phyloP scores from a whole-genome alignment of 768 basidiomycete species.

The Rhodosporidiobolus sp. region DNA sequence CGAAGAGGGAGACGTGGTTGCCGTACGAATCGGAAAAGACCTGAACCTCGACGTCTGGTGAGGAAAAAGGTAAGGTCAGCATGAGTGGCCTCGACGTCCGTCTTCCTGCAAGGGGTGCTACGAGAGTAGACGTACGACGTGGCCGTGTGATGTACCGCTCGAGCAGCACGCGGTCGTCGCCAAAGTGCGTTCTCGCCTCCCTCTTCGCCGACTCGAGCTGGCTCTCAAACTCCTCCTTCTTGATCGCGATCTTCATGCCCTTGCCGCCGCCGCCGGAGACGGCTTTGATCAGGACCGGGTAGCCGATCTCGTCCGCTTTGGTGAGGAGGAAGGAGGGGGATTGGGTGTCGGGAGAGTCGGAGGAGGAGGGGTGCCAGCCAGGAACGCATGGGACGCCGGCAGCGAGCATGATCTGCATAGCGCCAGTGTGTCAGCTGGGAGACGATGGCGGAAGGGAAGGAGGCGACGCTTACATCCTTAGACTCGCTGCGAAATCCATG shows the following conservation, averaged over 20 bases:
- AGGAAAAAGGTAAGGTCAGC: background rate
- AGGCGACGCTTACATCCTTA: slow-evolving; percentile 58
- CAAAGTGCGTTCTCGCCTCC: slow-evolving; percentile 82
- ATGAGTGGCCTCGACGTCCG: too few species aligned
- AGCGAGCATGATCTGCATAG: slow-evolving; percentile 53
- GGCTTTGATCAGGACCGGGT: slow-evolving; percentile 93
- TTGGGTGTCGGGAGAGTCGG: slow-evolving; percentile 57
- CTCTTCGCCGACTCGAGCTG: slow-evolving; percentile 81
- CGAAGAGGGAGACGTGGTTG: slow-evolving; percentile 89
- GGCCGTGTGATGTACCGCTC: slow-evolving; percentile 86
- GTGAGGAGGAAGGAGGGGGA: slow-evolving; percentile 64
- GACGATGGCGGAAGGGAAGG: background rate
- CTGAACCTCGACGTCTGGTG: slow-evolving; percentile 72
- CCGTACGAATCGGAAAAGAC: slow-evolving; percentile 82
- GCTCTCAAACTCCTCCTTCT: slow-evolving; percentile 68
- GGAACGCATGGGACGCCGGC: slow-evolving; percentile 91
- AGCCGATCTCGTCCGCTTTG: slow-evolving; percentile 74
- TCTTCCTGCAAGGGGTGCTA: background rate
- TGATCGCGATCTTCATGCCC: slow-evolving; percentile 80
- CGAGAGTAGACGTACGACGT: slow-evolving; percentile 55
- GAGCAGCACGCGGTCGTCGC: slow-evolving; percentile 74
- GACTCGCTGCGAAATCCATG: slow-evolving; percentile 65
- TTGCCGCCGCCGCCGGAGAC: slow-evolving; percentile 93
- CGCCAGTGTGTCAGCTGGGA: background rate
- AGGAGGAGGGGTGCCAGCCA: slow-evolving; percentile 65